Conservation (phyloP, 2,329 filamentous ascomycete species). For the Cytospora paraplurivora region DNA sequence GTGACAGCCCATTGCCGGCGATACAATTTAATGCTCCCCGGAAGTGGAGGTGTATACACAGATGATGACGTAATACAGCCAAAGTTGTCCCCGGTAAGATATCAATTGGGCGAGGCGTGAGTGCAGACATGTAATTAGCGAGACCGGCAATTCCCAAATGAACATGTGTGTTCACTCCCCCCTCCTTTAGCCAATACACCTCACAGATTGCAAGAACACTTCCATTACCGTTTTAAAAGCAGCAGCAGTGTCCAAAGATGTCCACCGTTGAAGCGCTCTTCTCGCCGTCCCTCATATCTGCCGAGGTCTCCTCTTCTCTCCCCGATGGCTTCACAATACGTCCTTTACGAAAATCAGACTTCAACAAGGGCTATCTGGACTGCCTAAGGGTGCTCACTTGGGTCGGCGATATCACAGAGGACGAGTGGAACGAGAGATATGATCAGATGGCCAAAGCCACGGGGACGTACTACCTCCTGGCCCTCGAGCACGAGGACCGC, state of each 20-base stretch:
- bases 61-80: neutral
- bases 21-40: no score
- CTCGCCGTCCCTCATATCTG: slow-evolving; percentile 65
- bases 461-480: slow-evolving; percentile 69
- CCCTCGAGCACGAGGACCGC: slow-evolving; percentile 63
- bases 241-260: slow-evolving; percentile 1
- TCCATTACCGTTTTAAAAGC: neutral
- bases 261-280: slow-evolving; percentile 52
- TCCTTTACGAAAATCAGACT: slow-evolving; percentile 69
- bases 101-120: neutral
- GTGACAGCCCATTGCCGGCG: no score
- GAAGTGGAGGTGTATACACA: no score
- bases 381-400: slow-evolving; percentile 76
- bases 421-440: slow-evolving; percentile 68
- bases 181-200: neutral
- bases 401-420: slow-evolving; percentile 70
- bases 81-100: neutral
- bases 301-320: slow-evolving; percentile 60
- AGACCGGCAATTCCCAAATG: neutral
- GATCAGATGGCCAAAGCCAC: slow-evolving; percentile 53
- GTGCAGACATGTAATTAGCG: neutral
- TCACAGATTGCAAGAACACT: no score
- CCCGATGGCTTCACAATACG: slow-evolving; percentile 72
- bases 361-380: slow-evolving; percentile 70
- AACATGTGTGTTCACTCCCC: neutral